These are phyloP conservation scores for Naganishia vaughanmartiniae DNA, from an alignment of 768 basidiomycete species.

Conservation along the genomic window DNA sequence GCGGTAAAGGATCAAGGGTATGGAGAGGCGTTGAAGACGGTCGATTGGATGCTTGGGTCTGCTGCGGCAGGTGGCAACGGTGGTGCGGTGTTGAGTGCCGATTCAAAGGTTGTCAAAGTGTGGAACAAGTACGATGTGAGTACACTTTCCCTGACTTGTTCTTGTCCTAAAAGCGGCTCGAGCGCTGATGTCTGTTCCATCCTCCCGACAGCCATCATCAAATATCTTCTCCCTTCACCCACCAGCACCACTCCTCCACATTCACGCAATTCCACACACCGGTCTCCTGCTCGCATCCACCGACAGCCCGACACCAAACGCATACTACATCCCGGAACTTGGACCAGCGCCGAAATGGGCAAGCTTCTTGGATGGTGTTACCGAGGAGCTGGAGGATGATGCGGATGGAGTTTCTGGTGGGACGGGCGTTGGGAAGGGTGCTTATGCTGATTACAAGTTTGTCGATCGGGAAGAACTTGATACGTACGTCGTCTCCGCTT, in stretches of 20 bases:
- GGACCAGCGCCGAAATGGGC: slow-evolving; percentile 97
- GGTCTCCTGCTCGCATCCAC: slow-evolving; percentile 89
- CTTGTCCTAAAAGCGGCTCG: slow-evolving; percentile 16
- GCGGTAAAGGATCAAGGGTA: slow-evolving; percentile 96
- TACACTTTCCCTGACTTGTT: slow-evolving; percentile 40
- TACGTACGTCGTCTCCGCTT: slow-evolving; percentile 53
- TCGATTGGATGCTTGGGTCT: slow-evolving; percentile 80
- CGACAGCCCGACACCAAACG: slow-evolving; percentile 92
- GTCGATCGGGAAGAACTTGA: slow-evolving; percentile 81
- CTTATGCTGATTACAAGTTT: slow-evolving; percentile 98
- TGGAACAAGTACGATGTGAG: slow-evolving; percentile 72
- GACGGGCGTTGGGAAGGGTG: slow-evolving; percentile 47
- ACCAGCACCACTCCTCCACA: slow-evolving; percentile 79
- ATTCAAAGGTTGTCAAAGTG: slow-evolving; percentile 95
- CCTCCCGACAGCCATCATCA: slow-evolving; percentile 57
- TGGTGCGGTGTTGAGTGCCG: slow-evolving; percentile 83
- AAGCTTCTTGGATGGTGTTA: slow-evolving; percentile 95
- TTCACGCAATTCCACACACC: slow-evolving; percentile 83
- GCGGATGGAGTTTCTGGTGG: slow-evolving; percentile 64
- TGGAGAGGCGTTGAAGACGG: slow-evolving; percentile 78
- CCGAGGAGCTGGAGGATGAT: slow-evolving; percentile 92
- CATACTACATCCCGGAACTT: slow-evolving; percentile 91
- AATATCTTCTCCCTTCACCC: slow-evolving; percentile 94
- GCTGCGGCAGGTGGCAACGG: slow-evolving; percentile 62
- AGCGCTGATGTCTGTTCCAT: not conserved